These are phyloP conservation scores for Sclerotinia spermophila DNA, from an alignment of 2,329 filamentous ascomycete genomes.

Conservation along the genomic window DNA sequence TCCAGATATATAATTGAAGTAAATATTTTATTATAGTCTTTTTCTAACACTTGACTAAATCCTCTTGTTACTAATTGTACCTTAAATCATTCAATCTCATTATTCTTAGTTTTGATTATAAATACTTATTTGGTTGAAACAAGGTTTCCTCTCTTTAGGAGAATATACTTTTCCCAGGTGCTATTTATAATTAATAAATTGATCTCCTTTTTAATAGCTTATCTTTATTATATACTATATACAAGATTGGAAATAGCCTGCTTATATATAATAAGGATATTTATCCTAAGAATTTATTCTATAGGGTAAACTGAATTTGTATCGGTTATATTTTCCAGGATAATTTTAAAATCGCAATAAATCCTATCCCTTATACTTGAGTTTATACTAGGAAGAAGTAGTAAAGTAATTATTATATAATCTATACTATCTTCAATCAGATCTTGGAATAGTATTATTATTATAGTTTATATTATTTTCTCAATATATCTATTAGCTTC, in stretches of 20 bases:
- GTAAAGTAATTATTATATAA: too few species aligned
- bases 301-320: too few species aligned
- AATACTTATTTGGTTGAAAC: not conserved
- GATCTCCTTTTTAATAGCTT: not conserved
- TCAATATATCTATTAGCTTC: too few species aligned
- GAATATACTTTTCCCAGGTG: not conserved
- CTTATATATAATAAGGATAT: not conserved
- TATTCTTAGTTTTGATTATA: not conserved
- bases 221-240: not conserved
- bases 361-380: too few species aligned
- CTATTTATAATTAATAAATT: not conserved
- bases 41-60: not conserved
- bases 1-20: too few species aligned
- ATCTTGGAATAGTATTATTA: too few species aligned
- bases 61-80: not conserved
- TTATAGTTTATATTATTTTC: too few species aligned
- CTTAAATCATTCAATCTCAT: not conserved
- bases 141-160: not conserved
- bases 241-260: not conserved
- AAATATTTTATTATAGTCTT: not conserved
- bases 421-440: too few species aligned
- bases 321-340: too few species aligned
- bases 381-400: too few species aligned
- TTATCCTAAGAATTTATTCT: not conserved
- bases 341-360: too few species aligned